Base-by-base conservation (phyloP, 1,284 basidiomycete species). In the Ceratobasidium sp. region DNA sequence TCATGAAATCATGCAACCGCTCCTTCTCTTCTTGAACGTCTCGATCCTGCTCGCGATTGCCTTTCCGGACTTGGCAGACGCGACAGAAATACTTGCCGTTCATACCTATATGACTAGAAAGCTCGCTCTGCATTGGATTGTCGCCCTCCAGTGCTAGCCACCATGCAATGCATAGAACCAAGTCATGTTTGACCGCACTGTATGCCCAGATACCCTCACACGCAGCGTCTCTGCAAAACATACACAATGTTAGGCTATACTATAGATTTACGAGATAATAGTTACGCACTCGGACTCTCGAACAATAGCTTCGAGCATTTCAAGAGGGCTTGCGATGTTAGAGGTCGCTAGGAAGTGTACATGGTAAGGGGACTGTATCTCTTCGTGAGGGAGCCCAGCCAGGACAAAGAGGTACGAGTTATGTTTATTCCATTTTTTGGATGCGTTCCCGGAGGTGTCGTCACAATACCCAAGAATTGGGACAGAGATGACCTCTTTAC, bases 121-220 rank as follows among this genome's bases (percentile, higher is more conserved):
- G 81, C 75, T 87, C 85, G 62, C 86, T 87, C 64, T 87, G 85
- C 87, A 87, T 88, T 0, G 86, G 87, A 78, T 87, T 87, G 77
- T 88, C 86, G 0, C 86, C 85, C 0, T 85, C 82, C 1, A 87
- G 70, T 0, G 85, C 86, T 1, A 87, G 80, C 0, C 85, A 81
- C 1, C 48, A 82, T 0, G 84, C 83, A 1, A 87, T 77, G 0
- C 86, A 23, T 5, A 87, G 82, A 0, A 87, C 82, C 1, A 33
- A 2, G 33, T 33, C 56, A 20, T 33, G 56, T 20, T 57, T 57
- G 12, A 23, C 12, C 5, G 56, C 56, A 1, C 20, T 23, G 23
- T 57, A 57, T 12, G 56, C 56, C 56, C 56, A 57, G 7, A 57
- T 12, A 12, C 56, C 56, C 56, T 57, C 56, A 20, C n/a, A 3